Base-by-base conservation (phyloP, 176 grass and related monocot genomes). In the Cenchrus fungigraminus region DNA sequence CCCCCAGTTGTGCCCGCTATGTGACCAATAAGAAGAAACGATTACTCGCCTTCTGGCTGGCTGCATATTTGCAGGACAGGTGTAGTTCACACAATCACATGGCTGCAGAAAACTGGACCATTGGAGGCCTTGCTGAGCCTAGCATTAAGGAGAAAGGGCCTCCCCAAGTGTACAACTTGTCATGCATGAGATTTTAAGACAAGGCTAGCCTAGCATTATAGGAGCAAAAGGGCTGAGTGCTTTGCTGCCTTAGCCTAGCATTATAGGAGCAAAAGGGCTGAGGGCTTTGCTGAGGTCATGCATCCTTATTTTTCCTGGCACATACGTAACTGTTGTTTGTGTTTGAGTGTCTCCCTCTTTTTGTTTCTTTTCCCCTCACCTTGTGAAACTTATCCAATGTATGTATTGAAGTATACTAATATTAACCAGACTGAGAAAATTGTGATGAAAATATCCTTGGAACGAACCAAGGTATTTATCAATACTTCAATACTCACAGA, bases 371-470 rank as follows among this genome's bases (percentile, higher is more conserved):
- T 54, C 19, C 5, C 8, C 58, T 60, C 58, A 25, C 20, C 20
- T 62, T 62, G 59, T 11, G 59, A 62, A 57, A 62, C n/a, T 62
- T 62, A 62, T 60, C n/a, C 56, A 83, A 0, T 82, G 17, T 46
- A 67, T 45, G 46, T 32, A 82, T 11, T 31, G 59, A 61, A 76
- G 61, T 55, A 76, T 34, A 47, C 45, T 62, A 78, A 71, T 46
- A 61, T n/a, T 19, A 87, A 62, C 29, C 73, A 71, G 5, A 34
- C 72, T 61, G 19, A 17, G 6, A 31, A 76, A 28, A 16, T 58
- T 34, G 40, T 73, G 19, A 12, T 16, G 17, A 42, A 71, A 59
- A 40, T 34, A 74, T 5, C 16, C 71, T 56, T 65, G 34, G 47
- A 77, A 77, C 17, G 45, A 60, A 52, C 46, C 75, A 47, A 46